Evolutionary conservation across 2,329 filamentous ascomycete species (phyloP), one percentile per base, ranked within the genome.

Genomic region (Thielaviopsis euricoi): DNA sequence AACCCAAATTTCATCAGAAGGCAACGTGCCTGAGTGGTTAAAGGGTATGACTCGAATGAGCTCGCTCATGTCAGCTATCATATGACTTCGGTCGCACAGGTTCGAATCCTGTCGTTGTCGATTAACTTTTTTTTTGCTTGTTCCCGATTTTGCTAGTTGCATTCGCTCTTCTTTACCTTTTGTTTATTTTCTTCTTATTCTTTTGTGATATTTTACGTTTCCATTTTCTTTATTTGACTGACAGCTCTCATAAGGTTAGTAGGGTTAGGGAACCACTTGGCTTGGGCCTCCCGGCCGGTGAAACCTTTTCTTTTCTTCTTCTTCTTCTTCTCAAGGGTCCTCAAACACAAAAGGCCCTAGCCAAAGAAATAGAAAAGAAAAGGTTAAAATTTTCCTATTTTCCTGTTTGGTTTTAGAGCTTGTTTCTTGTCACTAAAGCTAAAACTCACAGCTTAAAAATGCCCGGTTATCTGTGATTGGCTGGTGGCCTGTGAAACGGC

Each of bases 21-120:
- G 58, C 58, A 59, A 59, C 53, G 53, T 59, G 58, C 58, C 53
- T 55, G 53, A 59, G 58, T 59, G 53, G 58, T 56, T 59, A 56
- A 59, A 55, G 58, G 49, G 58, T 59, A 52, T 55, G 58, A 59
- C 53, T 59, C 58, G 53, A 56, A 59, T 59, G 21, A 40, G 48
- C 40, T 53, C 21, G 19, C 19, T 15, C 48, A 58, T 26, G 26
- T 55, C 58, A 40, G 52, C 37, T 53, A 59, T 59, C 53, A 55
- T 49, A 59, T 59, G 57, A 26, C 57, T 59, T 59, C 53, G 57
- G 57, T 40, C 57, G 53, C 57, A 54, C 23, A 59, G 57, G 57
- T 56, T 55, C 53, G 46, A 59, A 55, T 59, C 53, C 57, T 53
- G 53, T 52, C 58, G 49, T 59, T 59, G 53, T 59, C 58, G 57